These are phyloP conservation scores for Aureobasidium melanogenum DNA, from an alignment of 2,329 filamentous ascomycete genomes.

Conservation along the genomic window DNA sequence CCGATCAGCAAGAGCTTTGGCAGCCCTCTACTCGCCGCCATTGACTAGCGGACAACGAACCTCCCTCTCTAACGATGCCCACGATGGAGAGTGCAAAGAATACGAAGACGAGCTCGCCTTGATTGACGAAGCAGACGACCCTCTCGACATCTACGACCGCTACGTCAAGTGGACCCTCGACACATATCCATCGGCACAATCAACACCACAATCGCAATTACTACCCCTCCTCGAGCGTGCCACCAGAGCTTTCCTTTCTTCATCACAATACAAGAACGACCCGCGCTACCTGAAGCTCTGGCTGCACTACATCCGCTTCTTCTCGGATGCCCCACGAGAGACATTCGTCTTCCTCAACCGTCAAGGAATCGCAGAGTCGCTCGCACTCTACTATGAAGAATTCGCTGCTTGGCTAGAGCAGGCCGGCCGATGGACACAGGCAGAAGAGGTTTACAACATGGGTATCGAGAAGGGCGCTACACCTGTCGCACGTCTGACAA, in stretches of 20 bases:
- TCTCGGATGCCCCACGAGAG: slow-evolving; percentile 87
- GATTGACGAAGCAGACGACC: slow-evolving; percentile 84
- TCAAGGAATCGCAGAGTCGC: slow-evolving; percentile 73
- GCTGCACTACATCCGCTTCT: slow-evolving; percentile 88
- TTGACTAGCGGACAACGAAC: slow-evolving; percentile 20
- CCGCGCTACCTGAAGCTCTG: slow-evolving; percentile 87
- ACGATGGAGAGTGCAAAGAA: slow-evolving; percentile 70
- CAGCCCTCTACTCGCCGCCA: slow-evolving; percentile 61
- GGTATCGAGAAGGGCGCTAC: slow-evolving; percentile 84
- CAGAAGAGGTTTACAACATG: slow-evolving; percentile 85
- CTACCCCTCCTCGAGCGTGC: slow-evolving; percentile 83
- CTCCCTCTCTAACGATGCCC: slow-evolving; percentile 55
- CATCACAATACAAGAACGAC: slow-evolving; percentile 86
- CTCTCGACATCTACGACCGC: slow-evolving; percentile 88
- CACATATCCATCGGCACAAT: slow-evolving; percentile 88
- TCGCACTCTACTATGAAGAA: slow-evolving; percentile 94
- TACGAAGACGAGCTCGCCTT: slow-evolving; percentile 76
- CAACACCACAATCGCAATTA: slow-evolving; percentile 83
- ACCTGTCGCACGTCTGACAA: slow-evolving; percentile 67
- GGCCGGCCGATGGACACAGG: slow-evolving; percentile 75
- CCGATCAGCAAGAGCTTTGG: slow-evolving; percentile 81
- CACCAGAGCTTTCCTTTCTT: slow-evolving; percentile 80
- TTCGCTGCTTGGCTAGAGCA: slow-evolving; percentile 89
- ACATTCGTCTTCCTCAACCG: slow-evolving; percentile 85
- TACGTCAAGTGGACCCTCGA: slow-evolving; percentile 97